Conservation (phyloP, 257 asterid species). For the Solanum dulcamara region DNA sequence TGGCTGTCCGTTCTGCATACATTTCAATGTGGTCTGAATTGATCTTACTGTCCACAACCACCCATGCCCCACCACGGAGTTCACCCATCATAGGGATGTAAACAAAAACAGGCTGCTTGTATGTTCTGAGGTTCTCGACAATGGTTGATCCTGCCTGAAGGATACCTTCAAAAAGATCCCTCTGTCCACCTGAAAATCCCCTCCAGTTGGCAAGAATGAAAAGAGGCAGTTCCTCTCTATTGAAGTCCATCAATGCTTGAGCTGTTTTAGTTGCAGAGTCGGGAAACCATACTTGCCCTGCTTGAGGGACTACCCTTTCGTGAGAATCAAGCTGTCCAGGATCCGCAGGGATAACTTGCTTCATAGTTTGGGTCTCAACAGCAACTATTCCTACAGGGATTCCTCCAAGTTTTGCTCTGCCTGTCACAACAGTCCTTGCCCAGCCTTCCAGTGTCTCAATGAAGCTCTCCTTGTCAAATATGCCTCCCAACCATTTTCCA, state of each 20-base stretch:
- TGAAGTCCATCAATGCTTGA: conserved; percentile 91
- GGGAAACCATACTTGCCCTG: conserved; percentile 99
- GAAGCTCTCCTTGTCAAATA: conserved; percentile 80
- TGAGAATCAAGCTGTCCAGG: conserved; percentile 97
- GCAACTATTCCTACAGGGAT: conserved; percentile 93
- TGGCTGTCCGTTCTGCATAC: conserved; percentile 84
- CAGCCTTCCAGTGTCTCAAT: conserved; percentile 90
- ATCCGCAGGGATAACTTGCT: conserved; percentile 96
- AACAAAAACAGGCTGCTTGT: conserved; percentile 75
- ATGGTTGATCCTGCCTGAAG: conserved; percentile 95
- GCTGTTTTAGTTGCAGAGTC: conserved; percentile 94
- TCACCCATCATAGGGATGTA: conserved; percentile 94
- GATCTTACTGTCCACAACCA: conserved; percentile 84
- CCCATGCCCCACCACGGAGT: conserved; percentile 99
- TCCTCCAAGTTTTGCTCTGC: conserved; percentile 93
- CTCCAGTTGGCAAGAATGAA: conserved; percentile 98
- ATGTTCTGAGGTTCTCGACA: conserved; percentile 84
- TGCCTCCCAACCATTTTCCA: conserved; percentile 90
- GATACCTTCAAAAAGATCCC: conserved; percentile 97
- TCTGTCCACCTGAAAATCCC: conserved; percentile 98
- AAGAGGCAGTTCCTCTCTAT: conserved; percentile 76
- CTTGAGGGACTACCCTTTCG: conserved; percentile 91
- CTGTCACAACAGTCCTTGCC: conserved; percentile 97
- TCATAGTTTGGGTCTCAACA: conserved; percentile 94
- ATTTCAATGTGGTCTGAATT: conserved; percentile 86